phyloP scores from a whole-genome alignment of 2,329 filamentous ascomycete genomes.

The Neocucurbitaria cava region DNA sequence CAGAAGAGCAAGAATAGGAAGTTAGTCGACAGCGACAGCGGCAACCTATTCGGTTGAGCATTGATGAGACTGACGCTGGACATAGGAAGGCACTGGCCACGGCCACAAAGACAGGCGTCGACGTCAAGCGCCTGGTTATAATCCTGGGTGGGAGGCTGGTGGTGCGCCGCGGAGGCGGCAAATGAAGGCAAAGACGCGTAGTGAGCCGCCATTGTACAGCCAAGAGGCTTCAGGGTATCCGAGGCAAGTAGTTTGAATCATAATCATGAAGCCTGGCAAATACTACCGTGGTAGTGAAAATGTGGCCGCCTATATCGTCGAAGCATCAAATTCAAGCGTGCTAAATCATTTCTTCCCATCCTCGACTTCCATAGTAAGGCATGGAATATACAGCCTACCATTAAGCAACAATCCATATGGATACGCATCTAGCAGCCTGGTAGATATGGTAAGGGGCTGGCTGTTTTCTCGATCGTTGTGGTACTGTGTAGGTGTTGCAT shows the following conservation, averaged over 20 bases:
- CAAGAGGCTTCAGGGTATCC: not conserved
- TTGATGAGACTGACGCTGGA: not conserved
- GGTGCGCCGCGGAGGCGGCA: too few species aligned
- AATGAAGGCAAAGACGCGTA: slow-evolving; percentile 1
- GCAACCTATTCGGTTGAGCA: not conserved
- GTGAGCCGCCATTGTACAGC: not conserved
- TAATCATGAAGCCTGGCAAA: not conserved
- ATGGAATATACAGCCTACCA: not conserved
- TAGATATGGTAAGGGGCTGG: too few species aligned
- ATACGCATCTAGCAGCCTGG: not conserved
- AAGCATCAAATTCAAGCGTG: not conserved
- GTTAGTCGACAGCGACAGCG: not conserved
- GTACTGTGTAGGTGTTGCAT: too few species aligned
- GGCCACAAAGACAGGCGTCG: not conserved
- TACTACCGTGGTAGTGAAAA: not conserved
- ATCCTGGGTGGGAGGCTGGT: too few species aligned
- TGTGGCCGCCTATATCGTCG: not conserved
- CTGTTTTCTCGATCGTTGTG: too few species aligned
- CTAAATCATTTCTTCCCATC: not conserved
- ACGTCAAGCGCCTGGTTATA: too few species aligned
- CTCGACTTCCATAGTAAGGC: not conserved
- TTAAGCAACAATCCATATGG: not conserved
- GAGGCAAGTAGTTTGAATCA: not conserved
- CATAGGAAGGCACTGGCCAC: not conserved
- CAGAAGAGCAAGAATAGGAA: slow-evolving; percentile 11